Evolutionary conservation across 257 asterid species (phyloP), one percentile per base, ranked within the genome.

Genomic region (Petrea volubilis): DNA sequence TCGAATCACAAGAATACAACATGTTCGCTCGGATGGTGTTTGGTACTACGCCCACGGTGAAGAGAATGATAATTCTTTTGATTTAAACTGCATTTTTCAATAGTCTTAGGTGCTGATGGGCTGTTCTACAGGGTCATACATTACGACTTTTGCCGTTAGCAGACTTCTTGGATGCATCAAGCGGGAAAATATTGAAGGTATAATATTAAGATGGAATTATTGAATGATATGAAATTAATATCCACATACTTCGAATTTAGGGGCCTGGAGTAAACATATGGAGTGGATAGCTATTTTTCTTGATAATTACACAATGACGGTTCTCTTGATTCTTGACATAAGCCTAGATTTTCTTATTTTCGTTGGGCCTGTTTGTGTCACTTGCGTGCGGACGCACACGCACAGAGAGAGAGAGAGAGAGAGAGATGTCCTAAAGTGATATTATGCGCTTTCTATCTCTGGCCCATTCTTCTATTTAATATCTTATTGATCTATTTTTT

Each of bases 1-100:
- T 95, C 38, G 99, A 92, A 47, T 83, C 96, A 60, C 87, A 78
- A 77, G 96, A 95, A 79, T 95, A 90, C 86, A 95, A 80, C 76
- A 88, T 84, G 96, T 95, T 92, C 77, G 88, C 98, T n/a, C 89
- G 99, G 20, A 88, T 95, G 75, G 96, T 92, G 81, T 95, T 95
- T 64, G 99, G 92, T 69, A 95, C 99, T 20, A 98, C 98, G 64
- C 99, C 99, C 34, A 95, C 98, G 80, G 99, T 95, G 76, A 86
- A 97, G 74, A 73, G 44, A 63, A 43, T n/a, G 27, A 40, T 34
- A 25, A 34, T 72, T 67, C 29, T 67, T 17, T 71, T 24, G 25
- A 62, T 38, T 73, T 62, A 18, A n/a, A 43, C 36, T 71, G 27
- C 44, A 9, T 33, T 80, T 12, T 68, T 41, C 27, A 52, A 38